Evolutionary conservation across 306 rosid genomes (phyloP).

Genomic region (Rosa chinensis): DNA sequence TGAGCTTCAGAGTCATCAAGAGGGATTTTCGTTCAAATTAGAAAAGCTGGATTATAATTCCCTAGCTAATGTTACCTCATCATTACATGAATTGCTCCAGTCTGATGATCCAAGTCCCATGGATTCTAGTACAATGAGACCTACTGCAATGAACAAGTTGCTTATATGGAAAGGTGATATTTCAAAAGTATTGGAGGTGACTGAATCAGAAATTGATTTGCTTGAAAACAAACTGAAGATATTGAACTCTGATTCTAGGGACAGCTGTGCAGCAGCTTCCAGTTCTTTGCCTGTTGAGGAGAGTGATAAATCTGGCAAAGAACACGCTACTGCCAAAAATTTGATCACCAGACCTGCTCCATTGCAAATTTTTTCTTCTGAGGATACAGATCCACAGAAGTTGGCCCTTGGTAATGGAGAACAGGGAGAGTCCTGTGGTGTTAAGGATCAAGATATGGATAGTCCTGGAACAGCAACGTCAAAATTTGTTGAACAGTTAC

Average conservation of each 20-base stretch:
- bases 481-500: conserved; percentile 66
- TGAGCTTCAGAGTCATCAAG: conserved; percentile 46
- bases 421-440: conserved; percentile 33
- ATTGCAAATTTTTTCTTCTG: conserved; percentile 46
- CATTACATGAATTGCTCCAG: conserved; percentile 60
- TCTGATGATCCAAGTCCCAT: conserved; percentile 59
- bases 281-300: conserved; percentile 43
- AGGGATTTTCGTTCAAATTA: conserved; percentile 53
- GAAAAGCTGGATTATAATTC: conserved; percentile 64
- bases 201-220: conserved; percentile 85
- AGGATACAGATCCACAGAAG: conserved; percentile 42
- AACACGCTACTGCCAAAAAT: conserved; percentile 36
- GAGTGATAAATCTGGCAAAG: conserved; percentile 38
- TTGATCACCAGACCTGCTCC: conserved; percentile 45
- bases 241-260: conserved; percentile 49
- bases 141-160: conserved; percentile 67
- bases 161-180: conserved; percentile 80
- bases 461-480: conserved; percentile 94
- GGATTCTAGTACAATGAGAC: conserved; percentile 51
- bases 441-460: conserved; percentile 70
- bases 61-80: conserved; percentile 52
- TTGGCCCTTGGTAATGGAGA: conserved; percentile 41
- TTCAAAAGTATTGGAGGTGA: conserved; percentile 81
- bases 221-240: conserved; percentile 80
- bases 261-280: conserved; percentile 48